These are phyloP conservation scores for Aphanomyces astaci DNA, from an alignment of 352 stramenopile genomes.

Conservation along the genomic window DNA sequence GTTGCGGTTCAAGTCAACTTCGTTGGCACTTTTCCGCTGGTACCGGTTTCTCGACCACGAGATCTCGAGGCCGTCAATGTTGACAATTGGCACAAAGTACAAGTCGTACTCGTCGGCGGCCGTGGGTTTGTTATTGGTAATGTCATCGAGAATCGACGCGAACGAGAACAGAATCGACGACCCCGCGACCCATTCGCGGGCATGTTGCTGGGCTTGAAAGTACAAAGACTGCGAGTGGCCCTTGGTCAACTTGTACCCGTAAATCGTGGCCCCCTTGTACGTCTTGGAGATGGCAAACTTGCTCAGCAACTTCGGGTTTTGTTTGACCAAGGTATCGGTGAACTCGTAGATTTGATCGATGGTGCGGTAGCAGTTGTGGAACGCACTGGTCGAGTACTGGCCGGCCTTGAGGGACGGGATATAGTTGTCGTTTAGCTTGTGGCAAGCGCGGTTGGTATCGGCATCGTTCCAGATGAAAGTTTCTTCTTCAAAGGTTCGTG, in stretches of 20 bases:
- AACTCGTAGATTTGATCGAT: conserved; percentile 27
- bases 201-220: conserved; percentile 30
- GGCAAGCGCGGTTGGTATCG: background rate
- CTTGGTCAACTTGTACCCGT: conserved; percentile 27
- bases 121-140: too few species aligned
- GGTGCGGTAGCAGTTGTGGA: too few species aligned
- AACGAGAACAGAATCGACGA: conserved; percentile 28
- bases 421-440: background rate
- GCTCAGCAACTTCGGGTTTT: conserved; percentile 24
- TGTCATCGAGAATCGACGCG: too few species aligned
- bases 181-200: conserved; percentile 30
- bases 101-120: too few species aligned
- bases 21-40: conserved; percentile 30
- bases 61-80: conserved; percentile 29
- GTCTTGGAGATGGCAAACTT: too few species aligned
- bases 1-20: too few species aligned
- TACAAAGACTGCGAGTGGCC: conserved; percentile 21
- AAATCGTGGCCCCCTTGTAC: conserved; percentile 23
- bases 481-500: background rate
- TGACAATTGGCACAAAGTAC: too few species aligned
- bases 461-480: background rate
- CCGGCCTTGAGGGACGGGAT: too few species aligned
- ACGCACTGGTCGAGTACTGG: conserved; percentile 30
- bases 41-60: conserved; percentile 24
- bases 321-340: conserved; percentile 24